Base-by-base conservation (phyloP, 352 stramenopile species). In the Phytophthora sp. region DNA sequence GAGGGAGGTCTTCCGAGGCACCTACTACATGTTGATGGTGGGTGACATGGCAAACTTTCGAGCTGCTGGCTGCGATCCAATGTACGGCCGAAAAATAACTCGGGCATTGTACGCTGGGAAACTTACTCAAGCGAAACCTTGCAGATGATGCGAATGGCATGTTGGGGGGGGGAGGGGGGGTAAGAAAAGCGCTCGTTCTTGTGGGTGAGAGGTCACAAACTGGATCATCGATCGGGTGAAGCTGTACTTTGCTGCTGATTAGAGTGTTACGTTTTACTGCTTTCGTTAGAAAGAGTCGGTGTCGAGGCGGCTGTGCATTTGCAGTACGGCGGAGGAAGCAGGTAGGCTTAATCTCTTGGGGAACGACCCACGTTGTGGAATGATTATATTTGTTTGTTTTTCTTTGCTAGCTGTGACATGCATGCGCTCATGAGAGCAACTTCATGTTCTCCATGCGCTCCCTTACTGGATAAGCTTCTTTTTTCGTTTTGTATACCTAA, bases 81-180 rank as follows among this genome's bases (percentile, higher is more conserved):
- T n/a, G n/a, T 26, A 52, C 44, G 44, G 24, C 26, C 44, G 13
- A 52, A 52, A 26, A 52, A 16, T 52, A 52, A n/a, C 15, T 7
- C 2, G 24, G 36, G 11, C 24, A 52, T 36, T 15, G 26, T 36
- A 38, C 44, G n/a, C 44, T 36, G 16, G 44, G 24, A 52, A 38
- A 36, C 11, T n/a, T 52, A 24, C 45, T 53, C 27, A 53, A 53
- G 45, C 45, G n/a, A 6, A 49, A 50, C 44, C 26, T 52, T 26
- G 15, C 26, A 36, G n/a, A 53, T 27, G 46, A 53, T 39, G 46
- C 7, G 2, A 39, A 39, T 36, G 46, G 46, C 20, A 23, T 18
- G 16, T 39, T 39, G 26, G 46, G 46, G 27, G 12, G 15, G 24
- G 27, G 46, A 16, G 46, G 46, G 27, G 12, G 15, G 24, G 27